Conservation (phyloP, 2,329 filamentous ascomycete species). For the Talaromyces marneffei region DNA sequence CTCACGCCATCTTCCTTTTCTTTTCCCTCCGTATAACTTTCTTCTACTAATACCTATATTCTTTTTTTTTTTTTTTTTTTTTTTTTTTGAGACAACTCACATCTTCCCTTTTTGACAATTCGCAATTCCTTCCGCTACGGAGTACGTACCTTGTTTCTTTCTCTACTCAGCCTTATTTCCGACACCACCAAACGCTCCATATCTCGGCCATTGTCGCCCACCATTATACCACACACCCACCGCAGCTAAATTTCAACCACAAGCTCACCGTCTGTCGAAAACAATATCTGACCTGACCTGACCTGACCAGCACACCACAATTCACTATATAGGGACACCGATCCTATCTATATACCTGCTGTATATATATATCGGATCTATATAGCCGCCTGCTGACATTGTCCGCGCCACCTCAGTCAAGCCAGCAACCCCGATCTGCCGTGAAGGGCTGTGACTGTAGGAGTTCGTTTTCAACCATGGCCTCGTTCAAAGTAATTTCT, state of each 20-base stretch:
- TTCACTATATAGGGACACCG: background rate
- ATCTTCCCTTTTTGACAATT: conserved; percentile 12
- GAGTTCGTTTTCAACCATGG: conserved; percentile 29
- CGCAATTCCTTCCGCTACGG: conserved; percentile 6
- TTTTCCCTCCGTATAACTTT: conserved; percentile 17
- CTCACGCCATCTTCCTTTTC: conserved; percentile 11
- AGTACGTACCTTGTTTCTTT: background rate
- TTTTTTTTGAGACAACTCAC: background rate
- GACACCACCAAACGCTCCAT: background rate
- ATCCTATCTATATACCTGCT: conserved; percentile 14
- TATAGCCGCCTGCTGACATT: conserved; percentile 16
- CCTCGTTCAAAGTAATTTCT: conserved; percentile 37
- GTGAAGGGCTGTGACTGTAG: conserved; percentile 19
- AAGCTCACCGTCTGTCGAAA: background rate
- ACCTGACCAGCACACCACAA: background rate
- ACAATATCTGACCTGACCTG: background rate
- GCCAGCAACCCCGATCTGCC: conserved; percentile 5
- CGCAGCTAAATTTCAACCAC: background rate
- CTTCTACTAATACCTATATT: background rate
- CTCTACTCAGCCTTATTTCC: background rate
- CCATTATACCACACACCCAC: background rate
- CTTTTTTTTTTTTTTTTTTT: conserved; percentile 13
- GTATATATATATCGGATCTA: conserved; percentile 18
- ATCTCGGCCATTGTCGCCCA: conserved; percentile 1
- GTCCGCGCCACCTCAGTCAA: conserved; percentile 9